These are phyloP conservation scores for Arthrocladium fulminans DNA, from an alignment of 2,329 filamentous ascomycete species.

Conservation along the genomic window DNA sequence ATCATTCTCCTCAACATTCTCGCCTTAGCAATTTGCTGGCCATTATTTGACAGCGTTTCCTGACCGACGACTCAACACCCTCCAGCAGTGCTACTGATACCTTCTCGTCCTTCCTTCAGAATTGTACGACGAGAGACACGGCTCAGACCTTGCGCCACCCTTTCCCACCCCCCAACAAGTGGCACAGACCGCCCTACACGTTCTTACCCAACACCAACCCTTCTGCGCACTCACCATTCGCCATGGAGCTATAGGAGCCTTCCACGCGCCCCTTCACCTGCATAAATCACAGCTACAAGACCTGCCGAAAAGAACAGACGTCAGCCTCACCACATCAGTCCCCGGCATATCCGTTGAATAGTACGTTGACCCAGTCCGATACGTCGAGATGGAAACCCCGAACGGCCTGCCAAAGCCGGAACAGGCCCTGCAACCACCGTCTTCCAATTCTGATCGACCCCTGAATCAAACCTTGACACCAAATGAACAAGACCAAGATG, in stretches of 20 bases:
- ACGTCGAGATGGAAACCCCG: neutral
- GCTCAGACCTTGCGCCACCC: neutral
- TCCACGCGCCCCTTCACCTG: neutral
- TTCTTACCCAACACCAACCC: neutral
- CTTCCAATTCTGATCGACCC: neutral
- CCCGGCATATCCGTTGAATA: neutral
- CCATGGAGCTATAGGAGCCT: slow-evolving; percentile 6
- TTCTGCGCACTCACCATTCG: neutral
- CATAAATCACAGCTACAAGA: neutral
- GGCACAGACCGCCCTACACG: slow-evolving; percentile 1
- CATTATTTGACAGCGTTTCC: neutral
- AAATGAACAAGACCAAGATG: slow-evolving; percentile 30
- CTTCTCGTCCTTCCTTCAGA: neutral
- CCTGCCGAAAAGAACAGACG: neutral
- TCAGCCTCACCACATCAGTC: neutral
- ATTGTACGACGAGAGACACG: slow-evolving; percentile 2
- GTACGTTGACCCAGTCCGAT: neutral
- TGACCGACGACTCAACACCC: neutral
- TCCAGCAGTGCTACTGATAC: no score
- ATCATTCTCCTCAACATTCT: neutral
- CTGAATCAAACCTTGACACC: neutral
- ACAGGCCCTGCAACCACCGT: neutral
- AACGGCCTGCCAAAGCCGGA: neutral
- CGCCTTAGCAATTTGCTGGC: neutral
- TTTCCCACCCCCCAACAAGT: neutral